Evolutionary conservation across 441 rosid species (phyloP), one percentile per base, ranked within the genome.

Genomic region (Populus hybrid): DNA sequence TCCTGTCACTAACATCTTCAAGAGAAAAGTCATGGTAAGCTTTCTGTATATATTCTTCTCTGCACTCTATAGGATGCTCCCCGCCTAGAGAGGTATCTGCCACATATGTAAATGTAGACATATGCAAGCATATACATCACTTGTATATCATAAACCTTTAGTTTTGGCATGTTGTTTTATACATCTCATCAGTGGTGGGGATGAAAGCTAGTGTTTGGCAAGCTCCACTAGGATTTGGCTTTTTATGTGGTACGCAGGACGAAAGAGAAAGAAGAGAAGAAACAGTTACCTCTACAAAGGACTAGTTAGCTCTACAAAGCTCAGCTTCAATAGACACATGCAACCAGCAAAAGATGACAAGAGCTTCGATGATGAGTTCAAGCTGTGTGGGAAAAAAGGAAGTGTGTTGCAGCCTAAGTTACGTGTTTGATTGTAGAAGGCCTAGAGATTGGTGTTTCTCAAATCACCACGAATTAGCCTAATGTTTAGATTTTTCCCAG

Each of bases 191-290:
- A 76, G 73, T 76, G 65, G 66, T 59, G 46, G 63, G 73, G 74
- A 28, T 40, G 64, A 72, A 57, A 26, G 79, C 7, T 46, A 46
- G 38, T 21, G 70, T 38, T 80, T 57, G 67, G 74, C 80, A 36
- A 73, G 36, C 74, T 72, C 57, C 70, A 30, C 69, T 42, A 38
- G 46, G 26, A 8, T 75, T 50, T 20, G 67, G 7, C n/a, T 16
- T 50, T 76, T 50, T 26, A 74, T 75, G 77, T 75, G 82, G 72
- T 42, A 18, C 59, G 57, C 30, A 63, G 54, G 66, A 50, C 57
- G 57, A 54, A 36, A 24, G 79, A n/a, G 26, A 38, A 11, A 67
- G 66, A 8, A 61, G 21, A 11, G 66, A 69, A 40, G 57, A 9
- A 6, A 9, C 5, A 46, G 20, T 46, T 46, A 40, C 20, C 57